Evolutionary conservation across 805 yeast species (phyloP).

Genomic region (Lachancea dasiensis): DNA sequence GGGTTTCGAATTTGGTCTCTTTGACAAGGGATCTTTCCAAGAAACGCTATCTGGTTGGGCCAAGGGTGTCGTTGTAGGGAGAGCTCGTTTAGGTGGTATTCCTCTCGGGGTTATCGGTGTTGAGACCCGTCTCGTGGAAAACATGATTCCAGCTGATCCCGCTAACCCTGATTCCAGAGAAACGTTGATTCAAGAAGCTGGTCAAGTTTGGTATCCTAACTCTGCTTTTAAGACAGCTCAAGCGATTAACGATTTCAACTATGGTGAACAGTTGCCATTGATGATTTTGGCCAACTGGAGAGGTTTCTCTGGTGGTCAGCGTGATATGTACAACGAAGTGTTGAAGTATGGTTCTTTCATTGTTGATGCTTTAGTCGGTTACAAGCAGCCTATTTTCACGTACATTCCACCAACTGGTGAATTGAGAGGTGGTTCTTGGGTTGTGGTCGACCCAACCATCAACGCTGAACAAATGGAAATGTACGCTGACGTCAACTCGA

Average conservation of each 20-base stretch:
- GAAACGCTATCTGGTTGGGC: conserved; percentile 99
- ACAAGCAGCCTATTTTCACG: conserved; percentile 93
- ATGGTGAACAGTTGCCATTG: conserved; percentile 96
- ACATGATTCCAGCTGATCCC: conserved; percentile 93
- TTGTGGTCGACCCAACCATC: conserved; percentile 97
- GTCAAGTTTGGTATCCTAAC: conserved; percentile 99
- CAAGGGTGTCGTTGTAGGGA: conserved; percentile 94
- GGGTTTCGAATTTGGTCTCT: conserved; percentile 76
- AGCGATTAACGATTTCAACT: conserved; percentile 94
- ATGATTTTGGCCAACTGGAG: conserved; percentile 99
- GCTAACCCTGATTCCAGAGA: conserved; percentile 96
- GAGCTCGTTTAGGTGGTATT: conserved; percentile 98
- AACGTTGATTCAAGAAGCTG: conserved; percentile 84
- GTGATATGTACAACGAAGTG: conserved; percentile 98
- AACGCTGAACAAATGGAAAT: conserved; percentile 97
- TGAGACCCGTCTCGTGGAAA: conserved; percentile 85
- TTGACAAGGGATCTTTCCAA: conserved; percentile 88
- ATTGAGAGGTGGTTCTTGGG: conserved; percentile 99
- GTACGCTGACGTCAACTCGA: conserved; percentile 93
- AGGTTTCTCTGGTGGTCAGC: conserved; percentile 99
- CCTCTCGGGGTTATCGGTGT: conserved; percentile 98
- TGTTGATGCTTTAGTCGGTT: conserved; percentile 94
- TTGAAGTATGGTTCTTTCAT: conserved; percentile 94
- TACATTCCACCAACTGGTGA: conserved; percentile 99
- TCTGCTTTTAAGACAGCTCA: conserved; percentile 99